phyloP scores from a whole-genome alignment of 441 rosid species.

The Rhodomyrtus psidioides region DNA sequence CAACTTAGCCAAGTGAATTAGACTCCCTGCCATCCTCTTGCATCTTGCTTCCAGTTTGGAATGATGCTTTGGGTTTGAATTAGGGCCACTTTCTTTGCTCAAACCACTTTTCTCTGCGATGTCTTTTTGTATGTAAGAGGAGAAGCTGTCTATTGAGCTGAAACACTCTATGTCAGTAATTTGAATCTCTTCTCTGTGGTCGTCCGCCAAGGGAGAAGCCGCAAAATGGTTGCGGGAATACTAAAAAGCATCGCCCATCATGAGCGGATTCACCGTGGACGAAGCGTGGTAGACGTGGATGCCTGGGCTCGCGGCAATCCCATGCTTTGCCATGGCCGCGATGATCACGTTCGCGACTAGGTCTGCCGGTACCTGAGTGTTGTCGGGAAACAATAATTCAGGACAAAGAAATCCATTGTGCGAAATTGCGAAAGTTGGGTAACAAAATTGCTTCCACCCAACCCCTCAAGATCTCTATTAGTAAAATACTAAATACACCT shows the following conservation, averaged over 20 bases:
- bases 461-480: not conserved
- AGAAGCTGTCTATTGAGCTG: not conserved
- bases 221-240: constrained; percentile 1
- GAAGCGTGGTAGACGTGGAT: constrained; percentile 8
- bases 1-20: not conserved
- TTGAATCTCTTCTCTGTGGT: not conserved
- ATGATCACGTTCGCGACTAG: constrained; percentile 9
- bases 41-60: not conserved
- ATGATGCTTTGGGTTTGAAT: not conserved
- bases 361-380: constrained; percentile 17
- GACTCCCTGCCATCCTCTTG: not conserved
- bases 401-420: not conserved
- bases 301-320: not conserved
- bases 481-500: not conserved
- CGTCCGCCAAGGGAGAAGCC: not conserved
- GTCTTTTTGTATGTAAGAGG: not conserved
- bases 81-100: not conserved
- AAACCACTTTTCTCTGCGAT: not conserved
- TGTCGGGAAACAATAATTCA: not conserved
- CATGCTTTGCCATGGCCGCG: constrained; percentile 8
- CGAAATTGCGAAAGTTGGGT: not conserved
- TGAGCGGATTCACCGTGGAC: constrained; percentile 6
- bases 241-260: not conserved
- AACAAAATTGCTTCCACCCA: not conserved
- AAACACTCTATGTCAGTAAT: not conserved